These are phyloP conservation scores for Penicillium polonicum DNA, from an alignment of 2,329 filamentous ascomycete genomes.

Conservation along the genomic window DNA sequence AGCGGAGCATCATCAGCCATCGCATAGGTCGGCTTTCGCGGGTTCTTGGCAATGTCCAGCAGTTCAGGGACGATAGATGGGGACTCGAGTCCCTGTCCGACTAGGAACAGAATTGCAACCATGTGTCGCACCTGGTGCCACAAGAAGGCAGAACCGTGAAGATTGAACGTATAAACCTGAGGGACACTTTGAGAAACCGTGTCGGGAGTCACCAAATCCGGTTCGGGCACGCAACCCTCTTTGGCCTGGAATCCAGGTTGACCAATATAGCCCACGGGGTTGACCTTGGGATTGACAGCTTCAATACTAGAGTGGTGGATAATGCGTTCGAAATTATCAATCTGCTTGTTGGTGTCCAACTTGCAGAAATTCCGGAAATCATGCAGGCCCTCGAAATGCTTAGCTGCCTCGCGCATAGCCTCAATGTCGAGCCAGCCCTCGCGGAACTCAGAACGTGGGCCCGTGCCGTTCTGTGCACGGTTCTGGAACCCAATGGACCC, in stretches of 20 bases:
- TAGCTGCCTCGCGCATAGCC: constrained; percentile 80
- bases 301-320: constrained; percentile 81
- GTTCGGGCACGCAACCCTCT: constrained; percentile 16
- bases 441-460: constrained; percentile 39
- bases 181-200: constrained; percentile 39
- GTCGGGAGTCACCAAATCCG: constrained; percentile 17
- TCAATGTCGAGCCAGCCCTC: constrained; percentile 84
- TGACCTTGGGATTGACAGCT: constrained; percentile 56
- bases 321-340: constrained; percentile 74
- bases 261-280: constrained; percentile 58
- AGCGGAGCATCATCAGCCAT: constrained; percentile 89
- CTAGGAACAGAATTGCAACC: constrained; percentile 85
- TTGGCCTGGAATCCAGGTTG: constrained; percentile 47
- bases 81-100: constrained; percentile 81
- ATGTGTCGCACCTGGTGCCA: constrained; percentile 99
- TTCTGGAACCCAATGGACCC: constrained; percentile 51
- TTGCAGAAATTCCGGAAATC: constrained; percentile 99
- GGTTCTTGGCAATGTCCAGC: constrained; percentile 69
- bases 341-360: constrained; percentile 84
- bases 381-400: constrained; percentile 75
- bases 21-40: constrained; percentile 78
- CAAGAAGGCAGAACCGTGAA: constrained; percentile 87
- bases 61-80: constrained; percentile 71
- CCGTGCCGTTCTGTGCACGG: constrained; percentile 23
- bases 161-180: constrained; percentile 82